Percentiles rank a stretch among this genome's conserved stretches.
phyloP scores from a whole-genome alignment of 306 rosid genomes.

The Lathyrus aphaca region DNA sequence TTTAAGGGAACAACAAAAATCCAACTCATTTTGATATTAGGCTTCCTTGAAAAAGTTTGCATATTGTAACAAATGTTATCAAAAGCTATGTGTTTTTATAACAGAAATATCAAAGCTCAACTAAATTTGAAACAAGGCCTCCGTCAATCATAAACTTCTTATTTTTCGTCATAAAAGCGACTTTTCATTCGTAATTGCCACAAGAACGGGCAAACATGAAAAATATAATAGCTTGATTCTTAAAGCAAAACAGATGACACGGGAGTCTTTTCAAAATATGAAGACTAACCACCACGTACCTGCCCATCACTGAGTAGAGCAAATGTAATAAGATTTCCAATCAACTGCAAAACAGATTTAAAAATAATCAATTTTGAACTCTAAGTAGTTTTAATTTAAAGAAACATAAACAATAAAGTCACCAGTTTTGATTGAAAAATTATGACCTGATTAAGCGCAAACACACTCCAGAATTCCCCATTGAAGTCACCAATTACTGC shows the following conservation, averaged over 20 bases:
- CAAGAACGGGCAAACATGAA: too few relatives aligned
- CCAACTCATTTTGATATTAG: too few relatives aligned
- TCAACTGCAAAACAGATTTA: conserved; percentile 56
- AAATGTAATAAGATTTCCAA: conserved; percentile 86
- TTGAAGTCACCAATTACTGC: conserved; percentile 84
- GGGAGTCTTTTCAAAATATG: conserved; percentile 20
- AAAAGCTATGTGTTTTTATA: not conserved
- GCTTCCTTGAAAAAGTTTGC: too few relatives aligned
- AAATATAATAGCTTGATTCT: not conserved
- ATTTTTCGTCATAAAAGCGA: too few relatives aligned
- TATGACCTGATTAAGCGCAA: conserved; percentile 79
- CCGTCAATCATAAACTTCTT: too few relatives aligned
- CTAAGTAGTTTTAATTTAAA: conserved; percentile 1
- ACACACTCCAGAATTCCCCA: conserved; percentile 88
- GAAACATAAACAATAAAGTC: conserved; percentile 1
- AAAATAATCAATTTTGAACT: conserved; percentile 10
- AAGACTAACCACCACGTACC: conserved; percentile 51
- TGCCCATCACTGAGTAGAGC: conserved; percentile 62
- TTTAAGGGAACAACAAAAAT: too few relatives aligned
- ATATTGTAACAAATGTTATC: too few relatives aligned
- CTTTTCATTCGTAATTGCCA: too few relatives aligned
- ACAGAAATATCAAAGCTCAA: not conserved
- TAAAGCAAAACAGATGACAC: not conserved
- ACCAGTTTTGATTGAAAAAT: not conserved
- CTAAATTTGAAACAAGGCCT: too few relatives aligned